These are phyloP conservation scores for Capillidium heterosporum DNA, from an alignment of 371 early-diverging fungal genomes.

Conservation along the genomic window DNA sequence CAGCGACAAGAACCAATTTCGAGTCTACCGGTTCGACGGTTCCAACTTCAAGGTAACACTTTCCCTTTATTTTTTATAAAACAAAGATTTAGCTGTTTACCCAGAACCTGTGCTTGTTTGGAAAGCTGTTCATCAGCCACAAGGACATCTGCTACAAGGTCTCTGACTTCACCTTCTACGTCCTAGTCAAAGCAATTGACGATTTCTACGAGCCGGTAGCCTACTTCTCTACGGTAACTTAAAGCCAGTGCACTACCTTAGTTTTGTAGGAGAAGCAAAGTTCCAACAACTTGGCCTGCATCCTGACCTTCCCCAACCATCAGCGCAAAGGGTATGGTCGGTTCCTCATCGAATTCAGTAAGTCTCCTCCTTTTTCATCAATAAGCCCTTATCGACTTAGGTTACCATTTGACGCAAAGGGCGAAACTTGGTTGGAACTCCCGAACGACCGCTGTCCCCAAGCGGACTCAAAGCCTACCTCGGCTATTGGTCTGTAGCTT, in stretches of 20 bases:
- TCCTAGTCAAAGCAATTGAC: conserved; percentile 63
- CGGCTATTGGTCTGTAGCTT: conserved; percentile 47
- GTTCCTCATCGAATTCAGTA: conserved; percentile 86
- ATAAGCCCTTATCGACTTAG: neutral
- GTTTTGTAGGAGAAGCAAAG: no score
- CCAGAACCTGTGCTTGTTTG: conserved; percentile 91
- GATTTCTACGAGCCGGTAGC: conserved; percentile 87
- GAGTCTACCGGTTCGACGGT: neutral
- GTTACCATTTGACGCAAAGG: conserved; percentile 65
- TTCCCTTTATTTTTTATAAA: neutral
- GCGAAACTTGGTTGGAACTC: conserved; percentile 83
- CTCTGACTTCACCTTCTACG: conserved; percentile 97
- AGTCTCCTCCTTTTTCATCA: neutral
- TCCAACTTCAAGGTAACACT: neutral
- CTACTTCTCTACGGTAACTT: conserved; percentile 88
- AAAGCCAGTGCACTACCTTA: neutral
- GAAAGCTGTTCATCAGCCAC: conserved; percentile 98
- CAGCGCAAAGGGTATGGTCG: conserved; percentile 98
- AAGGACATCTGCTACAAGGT: conserved; percentile 99
- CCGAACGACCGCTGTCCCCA: conserved; percentile 98
- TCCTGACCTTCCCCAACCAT: conserved; percentile 86
- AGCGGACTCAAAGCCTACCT: conserved; percentile 86
- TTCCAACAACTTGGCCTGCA: conserved; percentile 90
- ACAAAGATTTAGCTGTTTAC: conserved; percentile 57
- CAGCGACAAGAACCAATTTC: neutral